These are phyloP conservation scores for Cercospora janseana DNA, from an alignment of 2,329 filamentous ascomycete genomes.

Conservation along the genomic window DNA sequence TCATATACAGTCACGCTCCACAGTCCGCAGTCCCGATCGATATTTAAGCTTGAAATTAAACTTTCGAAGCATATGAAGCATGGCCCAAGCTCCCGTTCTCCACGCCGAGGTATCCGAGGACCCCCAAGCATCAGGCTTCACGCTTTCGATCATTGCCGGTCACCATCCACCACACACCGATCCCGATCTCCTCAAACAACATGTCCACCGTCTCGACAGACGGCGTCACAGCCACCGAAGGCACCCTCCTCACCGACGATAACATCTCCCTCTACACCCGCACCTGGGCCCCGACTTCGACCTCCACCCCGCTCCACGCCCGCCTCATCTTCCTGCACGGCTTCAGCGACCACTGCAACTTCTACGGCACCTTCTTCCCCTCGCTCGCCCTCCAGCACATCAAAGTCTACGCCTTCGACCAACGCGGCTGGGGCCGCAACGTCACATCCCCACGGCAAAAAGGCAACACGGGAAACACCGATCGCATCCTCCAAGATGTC, in stretches of 20 bases:
- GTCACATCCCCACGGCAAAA: conserved; percentile 69
- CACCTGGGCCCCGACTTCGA: conserved; percentile 51
- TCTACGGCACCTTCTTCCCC: conserved; percentile 73
- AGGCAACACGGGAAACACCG: conserved; percentile 72
- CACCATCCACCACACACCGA: no score
- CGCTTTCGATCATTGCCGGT: no score
- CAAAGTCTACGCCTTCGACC: conserved; percentile 74
- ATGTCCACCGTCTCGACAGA: conserved; percentile 13
- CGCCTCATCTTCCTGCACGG: conserved; percentile 83
- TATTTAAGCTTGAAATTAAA: no score
- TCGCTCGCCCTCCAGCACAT: conserved; percentile 69
- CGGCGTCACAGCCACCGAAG: conserved; percentile 46
- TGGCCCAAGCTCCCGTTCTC: no score
- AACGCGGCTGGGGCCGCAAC: conserved; percentile 82
- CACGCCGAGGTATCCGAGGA: no score
- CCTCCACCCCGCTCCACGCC: conserved; percentile 60
- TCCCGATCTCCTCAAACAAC: no score
- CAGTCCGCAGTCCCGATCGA: no score
- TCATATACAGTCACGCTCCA: no score
- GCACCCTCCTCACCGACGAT: conserved; percentile 52
- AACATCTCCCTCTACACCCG: conserved; percentile 59
- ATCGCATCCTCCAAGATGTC: conserved; percentile 72
- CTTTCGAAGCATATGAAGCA: no score
- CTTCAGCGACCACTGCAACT: conserved; percentile 79
- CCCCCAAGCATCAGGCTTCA: no score